Base-by-base conservation (phyloP, 352 stramenopile species). In the Phytophthora pini region DNA sequence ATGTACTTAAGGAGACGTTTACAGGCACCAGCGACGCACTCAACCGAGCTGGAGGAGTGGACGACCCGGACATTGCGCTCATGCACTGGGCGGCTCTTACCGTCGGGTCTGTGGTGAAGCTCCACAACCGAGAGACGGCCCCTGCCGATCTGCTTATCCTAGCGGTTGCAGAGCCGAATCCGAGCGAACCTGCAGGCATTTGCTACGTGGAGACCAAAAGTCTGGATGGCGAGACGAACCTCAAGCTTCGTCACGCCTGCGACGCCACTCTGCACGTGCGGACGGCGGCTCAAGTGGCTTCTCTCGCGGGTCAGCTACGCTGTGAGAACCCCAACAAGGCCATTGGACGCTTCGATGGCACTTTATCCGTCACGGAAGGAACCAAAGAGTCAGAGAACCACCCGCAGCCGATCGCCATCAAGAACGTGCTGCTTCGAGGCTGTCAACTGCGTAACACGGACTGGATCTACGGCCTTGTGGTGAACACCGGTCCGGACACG, bases 171-270 rank as follows among this genome's bases (percentile, higher is more conserved):
- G 88, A 98, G 64, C 68, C 80, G 1, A 79, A 93, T 17, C 72
- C 81, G 3, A 74, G 56, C 11, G 68, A 87, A 39, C 82, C 89
- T 0, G 84, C 79, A 4, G 86, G 88, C 24, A 89, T 93, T 27
- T 93, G 84, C 70, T 97, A 94, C 59, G 86, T 96, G 7, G 87
- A 97, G 72, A 97, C 91, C 47, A 92, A 90, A 56, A 93, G 79
- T 50, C 68, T 97, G 7, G 91, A 97, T 54, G 91, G 91, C 11
- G 91, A 97, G 46, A 97, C 91, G 8, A 97, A 97, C 56, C 70
- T 98, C 36, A 98, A 98, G 68, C 65, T 95, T 32, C 85, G 90
- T 20, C 77, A 94, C 22, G 84, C 84, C 0, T 82, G 79, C 17
- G 74, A 94, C 26, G 65, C 68, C 36, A 92, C 84, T 31, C 70